Conservation (phyloP, 2,329 filamentous ascomycete genomes). For the Penicillium sp. region DNA sequence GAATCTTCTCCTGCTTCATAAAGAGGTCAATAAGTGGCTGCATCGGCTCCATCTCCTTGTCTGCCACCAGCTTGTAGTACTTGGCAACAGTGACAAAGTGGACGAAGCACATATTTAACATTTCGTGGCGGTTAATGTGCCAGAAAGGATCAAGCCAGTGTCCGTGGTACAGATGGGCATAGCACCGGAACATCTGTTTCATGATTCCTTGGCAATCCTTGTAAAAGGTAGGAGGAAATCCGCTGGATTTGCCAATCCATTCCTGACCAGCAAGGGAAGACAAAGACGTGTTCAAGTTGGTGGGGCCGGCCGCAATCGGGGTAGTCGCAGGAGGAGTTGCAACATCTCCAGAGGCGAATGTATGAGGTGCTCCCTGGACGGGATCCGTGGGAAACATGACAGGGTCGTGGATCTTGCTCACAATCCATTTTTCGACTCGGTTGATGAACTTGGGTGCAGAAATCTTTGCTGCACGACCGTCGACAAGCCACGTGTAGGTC, state of each 20-base stretch:
- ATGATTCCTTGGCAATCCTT: conserved; percentile 90
- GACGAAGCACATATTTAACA: conserved; percentile 82
- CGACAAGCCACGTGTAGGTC: conserved; percentile 95
- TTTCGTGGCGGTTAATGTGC: conserved; percentile 66
- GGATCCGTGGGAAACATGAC: conserved; percentile 87
- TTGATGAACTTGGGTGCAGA: conserved; percentile 92
- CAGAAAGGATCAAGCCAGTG: conserved; percentile 85
- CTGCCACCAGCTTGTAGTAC: conserved; percentile 76
- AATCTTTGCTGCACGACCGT: conserved; percentile 81
- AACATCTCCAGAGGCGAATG: conserved; percentile 53
- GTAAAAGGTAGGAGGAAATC: conserved; percentile 86
- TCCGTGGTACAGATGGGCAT: conserved; percentile 95
- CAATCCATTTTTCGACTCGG: conserved; percentile 95
- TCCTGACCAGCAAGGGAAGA: conserved; percentile 52
- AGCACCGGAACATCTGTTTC: conserved; percentile 98
- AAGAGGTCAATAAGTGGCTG: conserved; percentile 89
- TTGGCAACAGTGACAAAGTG: conserved; percentile 79
- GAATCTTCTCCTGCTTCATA: conserved; percentile 83
- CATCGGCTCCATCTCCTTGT: conserved; percentile 92
- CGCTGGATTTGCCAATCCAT: conserved; percentile 88
- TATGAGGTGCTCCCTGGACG: conserved; percentile 56
- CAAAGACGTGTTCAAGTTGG: conserved; percentile 23
- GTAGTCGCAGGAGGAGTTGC: conserved; percentile 53
- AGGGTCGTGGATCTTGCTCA: conserved; percentile 87
- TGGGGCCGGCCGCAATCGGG: conserved; percentile 40